phyloP scores from a whole-genome alignment of 139 green algal genomes.

The Asterochloris erici region DNA sequence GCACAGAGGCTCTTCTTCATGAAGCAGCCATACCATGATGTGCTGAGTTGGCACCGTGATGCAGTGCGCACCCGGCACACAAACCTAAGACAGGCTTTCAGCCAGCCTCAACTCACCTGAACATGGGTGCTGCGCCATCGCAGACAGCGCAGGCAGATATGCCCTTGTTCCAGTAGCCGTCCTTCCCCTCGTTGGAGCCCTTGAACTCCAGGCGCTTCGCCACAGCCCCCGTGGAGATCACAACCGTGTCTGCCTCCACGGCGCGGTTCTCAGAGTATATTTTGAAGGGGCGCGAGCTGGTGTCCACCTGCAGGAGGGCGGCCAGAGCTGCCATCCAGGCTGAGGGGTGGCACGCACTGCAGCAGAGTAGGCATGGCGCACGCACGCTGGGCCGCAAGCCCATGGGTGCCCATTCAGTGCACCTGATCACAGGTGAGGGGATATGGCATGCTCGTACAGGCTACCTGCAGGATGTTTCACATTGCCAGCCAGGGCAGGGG shows the following conservation, averaged over 20 bases:
- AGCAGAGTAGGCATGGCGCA: no score
- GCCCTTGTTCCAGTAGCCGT: slow-evolving; percentile 90
- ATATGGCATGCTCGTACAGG: no score
- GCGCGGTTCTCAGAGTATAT: slow-evolving; percentile 37
- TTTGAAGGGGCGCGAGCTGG: slow-evolving; percentile 62
- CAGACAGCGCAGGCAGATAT: slow-evolving; percentile 97
- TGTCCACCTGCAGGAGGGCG: slow-evolving; percentile 50
- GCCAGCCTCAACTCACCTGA: slow-evolving; percentile 36
- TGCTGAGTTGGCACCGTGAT: no score
- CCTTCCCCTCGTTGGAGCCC: slow-evolving; percentile 61
- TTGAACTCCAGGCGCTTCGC: slow-evolving; percentile 82
- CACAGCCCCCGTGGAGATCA: slow-evolving; percentile 93
- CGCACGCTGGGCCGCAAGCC: no score
- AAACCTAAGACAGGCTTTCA: slow-evolving; percentile 35
- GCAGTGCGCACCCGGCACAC: slow-evolving; percentile 93
- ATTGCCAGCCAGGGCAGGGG: no score
- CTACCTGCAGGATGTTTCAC: no score
- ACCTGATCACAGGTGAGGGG: no score
- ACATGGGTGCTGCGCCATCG: slow-evolving; percentile 91
- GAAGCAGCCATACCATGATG: neutral
- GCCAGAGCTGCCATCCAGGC: no score
- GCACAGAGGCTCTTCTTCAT: neutral
- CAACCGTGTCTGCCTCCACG: slow-evolving; percentile 80
- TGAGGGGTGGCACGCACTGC: no score
- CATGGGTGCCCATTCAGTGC: no score